phyloP scores from a whole-genome alignment of 1,284 basidiomycete species.

The Sporisorium scitamineum region DNA sequence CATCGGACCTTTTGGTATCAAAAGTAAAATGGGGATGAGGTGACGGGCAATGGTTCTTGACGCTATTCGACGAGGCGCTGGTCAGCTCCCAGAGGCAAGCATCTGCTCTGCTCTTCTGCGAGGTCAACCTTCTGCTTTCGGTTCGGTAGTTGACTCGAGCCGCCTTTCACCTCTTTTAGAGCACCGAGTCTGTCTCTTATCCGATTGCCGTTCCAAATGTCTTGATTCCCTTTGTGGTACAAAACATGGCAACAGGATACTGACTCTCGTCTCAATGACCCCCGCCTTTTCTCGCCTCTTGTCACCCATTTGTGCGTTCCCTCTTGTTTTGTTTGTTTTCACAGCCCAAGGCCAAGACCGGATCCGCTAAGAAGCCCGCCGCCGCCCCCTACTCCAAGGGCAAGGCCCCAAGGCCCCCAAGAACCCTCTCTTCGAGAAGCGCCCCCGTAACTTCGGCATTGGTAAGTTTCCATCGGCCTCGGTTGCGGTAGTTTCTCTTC shows the following conservation, averaged over 20 bases:
- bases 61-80: slow-evolving; percentile 21
- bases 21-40: slow-evolving; percentile 32
- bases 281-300: slow-evolving; percentile 27
- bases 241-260: slow-evolving; percentile 51
- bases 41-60: slow-evolving; percentile 17
- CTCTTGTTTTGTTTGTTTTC: slow-evolving; percentile 11
- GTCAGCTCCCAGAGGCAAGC: slow-evolving; percentile 28
- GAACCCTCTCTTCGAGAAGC: slow-evolving; percentile 96
- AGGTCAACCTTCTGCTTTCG: slow-evolving; percentile 39
- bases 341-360: slow-evolving; percentile 68
- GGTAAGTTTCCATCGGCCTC: slow-evolving; percentile 76
- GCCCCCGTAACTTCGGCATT: slow-evolving; percentile 92
- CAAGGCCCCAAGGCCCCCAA: slow-evolving; percentile 75
- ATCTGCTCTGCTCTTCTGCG: slow-evolving; percentile 2
- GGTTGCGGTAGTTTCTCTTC: background rate
- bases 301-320: slow-evolving; percentile 2
- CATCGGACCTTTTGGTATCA: slow-evolving; percentile 26
- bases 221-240: slow-evolving; percentile 41
- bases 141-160: slow-evolving; percentile 9
- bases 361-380: slow-evolving; percentile 65
- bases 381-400: slow-evolving; percentile 65
- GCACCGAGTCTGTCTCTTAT: slow-evolving; percentile 62
- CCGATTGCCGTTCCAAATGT: slow-evolving; percentile 36
- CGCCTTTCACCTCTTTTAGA: slow-evolving; percentile 52
- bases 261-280: slow-evolving; percentile 69